Conservation (phyloP, 2,329 filamentous ascomycete genomes). For the Sphaerulina populicola region DNA sequence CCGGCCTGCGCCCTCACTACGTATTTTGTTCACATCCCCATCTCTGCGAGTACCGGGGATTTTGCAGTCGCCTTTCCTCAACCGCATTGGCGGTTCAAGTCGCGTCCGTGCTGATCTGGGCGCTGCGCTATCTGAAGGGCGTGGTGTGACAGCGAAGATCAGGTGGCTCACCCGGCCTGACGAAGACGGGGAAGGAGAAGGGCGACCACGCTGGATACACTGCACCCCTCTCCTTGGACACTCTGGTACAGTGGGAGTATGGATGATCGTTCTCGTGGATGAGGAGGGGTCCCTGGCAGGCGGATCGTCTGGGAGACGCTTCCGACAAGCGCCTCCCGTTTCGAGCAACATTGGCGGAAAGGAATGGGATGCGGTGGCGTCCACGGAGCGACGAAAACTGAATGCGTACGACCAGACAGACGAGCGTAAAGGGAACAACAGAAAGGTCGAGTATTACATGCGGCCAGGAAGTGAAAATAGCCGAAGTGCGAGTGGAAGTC, state of each 20-base stretch:
- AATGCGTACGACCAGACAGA: slow-evolving; percentile 21
- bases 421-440: slow-evolving; percentile 15
- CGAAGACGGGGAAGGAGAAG: slow-evolving; percentile 41
- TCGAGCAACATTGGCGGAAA: slow-evolving; percentile 29
- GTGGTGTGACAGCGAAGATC: slow-evolving; percentile 66
- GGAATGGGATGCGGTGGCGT: slow-evolving; percentile 25
- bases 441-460: slow-evolving; percentile 9
- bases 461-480: slow-evolving; percentile 11
- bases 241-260: slow-evolving; percentile 62
- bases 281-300: slow-evolving; percentile 36
- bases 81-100: slow-evolving; percentile 43
- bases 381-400: slow-evolving; percentile 15
- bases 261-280: slow-evolving; percentile 69
- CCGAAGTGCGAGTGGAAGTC: slow-evolving; percentile 4
- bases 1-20: slow-evolving; percentile 41
- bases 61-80: slow-evolving; percentile 42
- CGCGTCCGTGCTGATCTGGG: slow-evolving; percentile 48
- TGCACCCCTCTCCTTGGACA: slow-evolving; percentile 63
- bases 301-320: slow-evolving; percentile 23
- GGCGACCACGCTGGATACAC: slow-evolving; percentile 65
- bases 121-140: slow-evolving; percentile 57
- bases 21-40: slow-evolving; percentile 45
- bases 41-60: slow-evolving; percentile 44
- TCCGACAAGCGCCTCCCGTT: slow-evolving; percentile 33
- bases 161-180: slow-evolving; percentile 53